Evolutionary conservation across 2,329 filamentous ascomycete species (phyloP), one percentile per base, ranked within the genome.

Genomic region (Ilyonectria mors-panacis): DNA sequence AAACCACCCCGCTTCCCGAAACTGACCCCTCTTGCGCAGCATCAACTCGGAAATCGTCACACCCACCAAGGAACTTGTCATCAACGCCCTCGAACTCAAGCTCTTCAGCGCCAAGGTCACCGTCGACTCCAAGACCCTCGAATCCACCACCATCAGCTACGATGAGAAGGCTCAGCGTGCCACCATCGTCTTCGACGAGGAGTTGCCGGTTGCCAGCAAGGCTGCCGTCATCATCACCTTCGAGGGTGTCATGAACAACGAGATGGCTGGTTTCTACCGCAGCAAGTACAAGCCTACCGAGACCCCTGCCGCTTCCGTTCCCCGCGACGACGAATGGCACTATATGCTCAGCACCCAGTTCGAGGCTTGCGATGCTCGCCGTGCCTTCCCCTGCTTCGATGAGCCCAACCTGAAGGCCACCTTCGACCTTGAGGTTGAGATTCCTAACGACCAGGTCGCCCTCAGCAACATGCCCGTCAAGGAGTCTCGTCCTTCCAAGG

Each of bases 331-430:
- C 53, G 86, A 90, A 75, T 89, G 86, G 78, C 88, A 90, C 80
- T 88, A 88, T 78, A 95, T 95, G 93, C 86, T 97, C 81, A 97
- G 94, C 85, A 99, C 96, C 55, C 96, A 99, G 80, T 99, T 99
- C 78, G 96, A 99, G 85, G 92, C 95, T 51, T 97, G 94, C 77
- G 96, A 99, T 82, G 96, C 96, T 68, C 92, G 96, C 71, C 89
- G 95, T 73, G 95, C 96, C 9, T 98, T 99, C 83, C 96, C 96
- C 54, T 99, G 96, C 84, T 98, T 98, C 78, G 96, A 99, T 78
- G 96, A 99, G 84, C 96, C 96, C 47, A 97, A 97, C 77, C 88
- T 98, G 71, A 99, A 99, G 84, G 94, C 96, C 12, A 95, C 94
- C 2, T 98, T 98, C 78, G 95, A 98, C 80, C 93, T 99, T 66